Evolutionary conservation across 1,284 basidiomycete genomes (phyloP), one percentile per base, ranked within the genome.

Genomic region (Puccinia horiana): DNA sequence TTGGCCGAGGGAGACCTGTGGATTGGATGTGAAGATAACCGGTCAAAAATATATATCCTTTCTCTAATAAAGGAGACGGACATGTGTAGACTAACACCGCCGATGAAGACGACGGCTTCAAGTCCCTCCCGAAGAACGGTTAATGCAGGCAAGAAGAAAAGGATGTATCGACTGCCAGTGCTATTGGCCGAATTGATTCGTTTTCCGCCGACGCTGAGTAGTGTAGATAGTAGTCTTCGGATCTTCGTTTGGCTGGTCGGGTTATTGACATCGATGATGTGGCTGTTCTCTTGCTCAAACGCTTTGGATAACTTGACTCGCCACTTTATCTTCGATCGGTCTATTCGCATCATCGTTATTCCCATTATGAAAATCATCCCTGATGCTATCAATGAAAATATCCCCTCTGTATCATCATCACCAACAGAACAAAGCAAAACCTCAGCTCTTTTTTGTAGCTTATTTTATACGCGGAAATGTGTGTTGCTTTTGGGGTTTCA

Each of bases 71-170:
- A n/a, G n/a, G n/a, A n/a, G n/a, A n/a, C n/a, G n/a, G n/a, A n/a
- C n/a, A n/a, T n/a, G n/a, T 12, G n/a, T 26, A 11, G 1, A 88
- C 88, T 84, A 80, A 88, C 95, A 82, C 95, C 95, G 26, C 95
- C 93, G 76, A 97, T 94, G 86, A 97, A 97, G 83, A 98, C 89
- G 82, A 97, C 92, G 0, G 93, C 94, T 87, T 98, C 95, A 84
- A 97, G 89, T 85, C 95, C 95, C 89, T 98, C 95, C 84, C 95
- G 92, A 56, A 96, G 89, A 54, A 98, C 93, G 4, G 95, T 96
- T 86, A 97, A 91, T 84, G 95, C 88, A 0, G 95, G 95, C 9
- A 98, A 89, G 76, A 95, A 85, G 89, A 98, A 94, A 56, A 98
- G 89, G 0, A 92, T 91, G 92, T 93, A 97, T 88, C 91, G 93